Percentiles rank a stretch among this genome's conserved stretches.
Conservation (phyloP, 1,139 yeast genomes). For the Blastobotrys buckinghamii region DNA sequence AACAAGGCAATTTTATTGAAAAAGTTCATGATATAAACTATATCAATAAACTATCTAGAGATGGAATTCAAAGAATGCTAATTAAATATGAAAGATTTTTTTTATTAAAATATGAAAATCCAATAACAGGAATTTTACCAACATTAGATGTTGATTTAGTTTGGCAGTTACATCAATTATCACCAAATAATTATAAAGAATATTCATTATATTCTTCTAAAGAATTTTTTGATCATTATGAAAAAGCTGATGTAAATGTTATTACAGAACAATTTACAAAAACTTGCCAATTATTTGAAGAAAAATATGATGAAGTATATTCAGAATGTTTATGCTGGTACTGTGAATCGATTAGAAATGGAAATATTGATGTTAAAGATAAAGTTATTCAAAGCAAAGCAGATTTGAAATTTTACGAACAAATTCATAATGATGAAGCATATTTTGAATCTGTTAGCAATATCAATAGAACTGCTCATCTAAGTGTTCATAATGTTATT, state of each 20-base stretch:
- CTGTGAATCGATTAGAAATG: slow-evolving; percentile 25
- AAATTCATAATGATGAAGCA: background rate
- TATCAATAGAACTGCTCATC: slow-evolving; percentile 11
- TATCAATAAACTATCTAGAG: slow-evolving; percentile 25
- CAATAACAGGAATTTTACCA: slow-evolving; percentile 27
- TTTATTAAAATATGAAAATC: slow-evolving; percentile 20
- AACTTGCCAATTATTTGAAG: slow-evolving; percentile 27
- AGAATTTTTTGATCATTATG: slow-evolving; percentile 32
- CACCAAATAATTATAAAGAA: slow-evolving; percentile 28
- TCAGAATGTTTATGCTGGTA: slow-evolving; percentile 33
- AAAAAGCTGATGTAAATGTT: slow-evolving; percentile 28
- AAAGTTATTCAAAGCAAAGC: slow-evolving; percentile 4
- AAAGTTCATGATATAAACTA: slow-evolving; percentile 34
- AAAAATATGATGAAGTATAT: slow-evolving; percentile 26
- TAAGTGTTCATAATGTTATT: slow-evolving; percentile 21
- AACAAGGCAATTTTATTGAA: slow-evolving; percentile 34
- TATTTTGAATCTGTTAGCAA: background rate
- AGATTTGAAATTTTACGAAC: background rate
- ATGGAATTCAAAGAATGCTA: slow-evolving; percentile 19
- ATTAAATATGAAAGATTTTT: slow-evolving; percentile 33
- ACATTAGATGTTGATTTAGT: slow-evolving; percentile 39
- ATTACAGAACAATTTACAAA: slow-evolving; percentile 26
- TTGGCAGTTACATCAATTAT: slow-evolving; percentile 41
- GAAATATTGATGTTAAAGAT: slow-evolving; percentile 1
- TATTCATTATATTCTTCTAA: slow-evolving; percentile 22